These are phyloP conservation scores for Vigna angularis DNA, from an alignment of 306 rosid genomes.

Conservation along the genomic window DNA sequence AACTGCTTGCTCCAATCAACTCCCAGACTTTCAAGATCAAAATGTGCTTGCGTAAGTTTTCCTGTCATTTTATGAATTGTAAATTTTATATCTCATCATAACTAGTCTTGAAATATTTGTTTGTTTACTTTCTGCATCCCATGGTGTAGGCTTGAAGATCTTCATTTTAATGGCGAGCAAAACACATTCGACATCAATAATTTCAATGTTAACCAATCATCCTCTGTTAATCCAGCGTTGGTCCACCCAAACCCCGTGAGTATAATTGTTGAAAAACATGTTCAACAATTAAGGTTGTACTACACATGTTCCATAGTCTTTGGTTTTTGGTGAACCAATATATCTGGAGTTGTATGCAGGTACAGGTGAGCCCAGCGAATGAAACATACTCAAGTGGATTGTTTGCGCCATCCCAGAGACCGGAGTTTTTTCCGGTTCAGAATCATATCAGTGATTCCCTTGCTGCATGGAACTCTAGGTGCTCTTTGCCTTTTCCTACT, in stretches of 20 bases:
- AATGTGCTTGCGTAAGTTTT: constrained; percentile 17
- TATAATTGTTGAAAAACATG: neutral
- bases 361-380: neutral
- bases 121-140: neutral
- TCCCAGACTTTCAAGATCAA: neutral
- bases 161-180: neutral
- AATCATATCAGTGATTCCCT: neutral
- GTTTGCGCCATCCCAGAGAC: neutral
- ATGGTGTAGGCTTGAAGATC: neutral
- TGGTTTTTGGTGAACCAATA: neutral
- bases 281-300: neutral
- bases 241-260: constrained; percentile 28
- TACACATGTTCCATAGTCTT: neutral
- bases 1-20: neutral
- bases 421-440: neutral
- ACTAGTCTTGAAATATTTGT: too few relatives aligned
- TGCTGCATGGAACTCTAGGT: neutral
- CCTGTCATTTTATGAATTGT: neutral
- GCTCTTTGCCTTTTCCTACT: neutral
- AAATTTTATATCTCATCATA: too few relatives aligned
- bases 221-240: neutral
- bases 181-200: neutral
- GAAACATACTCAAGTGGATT: constrained; percentile 25
- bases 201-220: neutral
- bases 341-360: constrained; percentile 20